Base-by-base conservation (phyloP, 768 basidiomycete genomes). In the Rhizopogon vulgaris region DNA sequence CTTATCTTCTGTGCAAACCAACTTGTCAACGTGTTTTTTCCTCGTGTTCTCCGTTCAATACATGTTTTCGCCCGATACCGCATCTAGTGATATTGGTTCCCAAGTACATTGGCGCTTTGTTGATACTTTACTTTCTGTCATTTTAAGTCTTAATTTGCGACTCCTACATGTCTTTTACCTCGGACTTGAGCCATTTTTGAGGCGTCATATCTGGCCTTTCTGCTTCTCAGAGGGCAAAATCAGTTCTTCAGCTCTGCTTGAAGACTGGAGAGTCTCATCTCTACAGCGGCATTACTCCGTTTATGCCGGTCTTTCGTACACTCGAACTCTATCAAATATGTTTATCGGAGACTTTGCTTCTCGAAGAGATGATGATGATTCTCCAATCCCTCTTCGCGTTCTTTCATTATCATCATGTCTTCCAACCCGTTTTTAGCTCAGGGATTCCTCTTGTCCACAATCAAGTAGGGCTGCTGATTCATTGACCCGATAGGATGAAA, bases 401-500 rank as follows among this genome's bases (percentile, higher is more conserved):
- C 41, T 52, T 46, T 46, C 18, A 46, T 46, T 46, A 46, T 46
- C 45, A 36, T 34, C 9, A 46, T 22, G 32, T 34, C 15, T 46
- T 46, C 32, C 32, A 36, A 34, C 22, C 45, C 18, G 7, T 34
- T 34, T 32, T 18, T 24, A 18, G 46, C 48, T 36, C 41, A 38
- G 51, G 41, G 55, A 32, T 49, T 53, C 41, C 39, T 52, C 25
- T 34, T 14, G 32, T 53, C 55, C 47, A 43, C 56, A 17, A 30
- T 25, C 32, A 47, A 53, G 34, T 51, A 24, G 18, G 32, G 45
- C 28, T 45, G 55, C 63, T 67, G 41, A 67, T 45, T 37, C 48
- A n/a, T 58, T 46, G 38, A 48, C 47, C 42, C 52, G 40, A 51
- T 54, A 69, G 69, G 68, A 64, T 37, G 69, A 71, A 58, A 30